phyloP scores from a whole-genome alignment of 306 rosid genomes.

The Echinosophora koreensis region DNA sequence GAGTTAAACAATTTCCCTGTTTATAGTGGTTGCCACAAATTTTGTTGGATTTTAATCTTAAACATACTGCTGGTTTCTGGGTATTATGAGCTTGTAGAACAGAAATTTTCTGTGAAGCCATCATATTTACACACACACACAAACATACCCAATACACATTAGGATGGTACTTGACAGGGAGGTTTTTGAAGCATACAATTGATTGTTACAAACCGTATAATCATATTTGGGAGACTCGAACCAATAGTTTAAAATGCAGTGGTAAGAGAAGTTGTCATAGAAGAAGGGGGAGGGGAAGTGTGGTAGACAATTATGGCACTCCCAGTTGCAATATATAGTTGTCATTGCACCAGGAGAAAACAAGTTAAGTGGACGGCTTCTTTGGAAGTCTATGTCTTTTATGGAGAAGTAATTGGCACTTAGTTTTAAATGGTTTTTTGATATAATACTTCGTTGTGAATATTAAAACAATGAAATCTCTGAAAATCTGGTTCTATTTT shows the following conservation, averaged over 20 bases:
- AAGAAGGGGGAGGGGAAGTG: not conserved
- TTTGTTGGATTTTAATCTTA: slow-evolving; percentile 13
- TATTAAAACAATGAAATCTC: not conserved
- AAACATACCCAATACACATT: not conserved
- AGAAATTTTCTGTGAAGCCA: not conserved
- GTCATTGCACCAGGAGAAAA: slow-evolving; percentile 1
- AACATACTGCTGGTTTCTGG: slow-evolving; percentile 10
- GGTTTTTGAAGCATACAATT: not conserved
- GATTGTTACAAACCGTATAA: not conserved
- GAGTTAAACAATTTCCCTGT: not conserved
- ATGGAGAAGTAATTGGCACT: not conserved
- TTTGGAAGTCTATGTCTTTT: not conserved
- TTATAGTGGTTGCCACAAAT: not conserved
- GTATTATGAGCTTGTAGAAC: slow-evolving; percentile 21
- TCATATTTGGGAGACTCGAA: not conserved
- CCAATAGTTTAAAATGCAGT: not conserved
- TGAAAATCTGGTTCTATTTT: slow-evolving; percentile 1
- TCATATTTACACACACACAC: not conserved
- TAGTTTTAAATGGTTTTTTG: not conserved
- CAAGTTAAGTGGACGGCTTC: not conserved
- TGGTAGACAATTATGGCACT: not conserved
- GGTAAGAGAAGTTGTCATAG: not conserved
- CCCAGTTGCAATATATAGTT: not conserved
- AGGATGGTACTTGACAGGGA: slow-evolving; percentile 14
- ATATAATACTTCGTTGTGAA: not conserved